Evolutionary conservation across 192 early-diverging fungal genomes (phyloP).

Genomic region (Coemansia sp.): DNA sequence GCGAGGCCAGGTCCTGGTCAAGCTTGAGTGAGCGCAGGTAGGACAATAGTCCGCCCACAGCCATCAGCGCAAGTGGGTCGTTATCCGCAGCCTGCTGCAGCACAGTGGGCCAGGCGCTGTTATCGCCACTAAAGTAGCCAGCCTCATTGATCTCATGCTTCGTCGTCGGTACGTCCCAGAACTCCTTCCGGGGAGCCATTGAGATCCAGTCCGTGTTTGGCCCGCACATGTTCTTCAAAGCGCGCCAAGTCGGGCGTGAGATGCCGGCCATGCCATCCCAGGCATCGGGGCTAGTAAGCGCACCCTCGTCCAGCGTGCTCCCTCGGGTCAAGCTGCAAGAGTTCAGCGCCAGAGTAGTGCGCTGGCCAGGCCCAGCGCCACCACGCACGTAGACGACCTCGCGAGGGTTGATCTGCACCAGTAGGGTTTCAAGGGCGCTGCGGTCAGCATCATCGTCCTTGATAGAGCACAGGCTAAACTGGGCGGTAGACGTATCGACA

Average conservation of each 20-base stretch:
- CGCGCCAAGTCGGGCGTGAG: slow-evolving; percentile 52
- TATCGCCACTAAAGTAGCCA: slow-evolving; percentile 37
- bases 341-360: slow-evolving; percentile 8
- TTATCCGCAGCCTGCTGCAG: slow-evolving; percentile 44
- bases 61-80: slow-evolving; percentile 51
- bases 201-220: slow-evolving; percentile 52
- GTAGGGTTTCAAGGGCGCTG: slow-evolving; percentile 89
- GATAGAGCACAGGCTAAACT: slow-evolving; percentile 75
- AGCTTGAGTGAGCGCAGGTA: slow-evolving; percentile 91
- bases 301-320: slow-evolving; percentile 1
- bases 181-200: slow-evolving; percentile 51
- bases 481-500: slow-evolving; percentile 94
- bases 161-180: slow-evolving; percentile 55
- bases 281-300: slow-evolving; percentile 39
- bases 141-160: slow-evolving; percentile 36
- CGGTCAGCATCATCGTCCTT: slow-evolving; percentile 87
- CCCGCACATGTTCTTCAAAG: slow-evolving; percentile 54
- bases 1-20: slow-evolving; percentile 82
- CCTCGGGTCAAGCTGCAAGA: slow-evolving; percentile 14
- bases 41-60: slow-evolving; percentile 79
- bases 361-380: slow-evolving; percentile 42
- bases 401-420: slow-evolving; percentile 89
- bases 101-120: slow-evolving; percentile 54
- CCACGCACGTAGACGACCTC: slow-evolving; percentile 77
- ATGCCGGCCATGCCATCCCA: slow-evolving; percentile 58